Percentiles rank a stretch among this genome's conserved stretches.
phyloP scores from a whole-genome alignment of 352 stramenopile species.

The Plasmopara muralis region DNA sequence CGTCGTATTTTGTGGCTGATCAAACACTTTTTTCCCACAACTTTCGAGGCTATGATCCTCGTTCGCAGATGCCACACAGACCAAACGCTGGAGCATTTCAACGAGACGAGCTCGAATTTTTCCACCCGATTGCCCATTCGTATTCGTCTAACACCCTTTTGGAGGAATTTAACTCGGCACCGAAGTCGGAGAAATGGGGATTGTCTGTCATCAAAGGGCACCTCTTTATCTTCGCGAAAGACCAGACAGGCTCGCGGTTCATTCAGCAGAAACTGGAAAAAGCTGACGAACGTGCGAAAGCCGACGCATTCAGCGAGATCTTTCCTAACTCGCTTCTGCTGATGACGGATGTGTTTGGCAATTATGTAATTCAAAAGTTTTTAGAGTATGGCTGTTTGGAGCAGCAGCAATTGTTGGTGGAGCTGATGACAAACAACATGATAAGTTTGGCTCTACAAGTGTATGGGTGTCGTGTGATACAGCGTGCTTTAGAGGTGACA shows the following conservation, averaged over 20 bases:
- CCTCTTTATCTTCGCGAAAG: slow-evolving; percentile 79
- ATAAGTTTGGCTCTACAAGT: slow-evolving; percentile 93
- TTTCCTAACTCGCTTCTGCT: slow-evolving; percentile 67
- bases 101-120: slow-evolving; percentile 29
- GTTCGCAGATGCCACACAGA: slow-evolving; percentile 25
- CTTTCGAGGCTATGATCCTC: slow-evolving; percentile 21
- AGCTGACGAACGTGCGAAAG: slow-evolving; percentile 60
- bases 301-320: slow-evolving; percentile 80
- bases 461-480: slow-evolving; percentile 95
- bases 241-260: slow-evolving; percentile 80
- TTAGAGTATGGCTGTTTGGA: slow-evolving; percentile 90
- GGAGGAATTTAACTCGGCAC: slow-evolving; percentile 68
- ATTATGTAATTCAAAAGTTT: slow-evolving; percentile 99
- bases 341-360: slow-evolving; percentile 96
- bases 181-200: slow-evolving; percentile 79
- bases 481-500: slow-evolving; percentile 87
- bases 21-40: slow-evolving; percentile 19
- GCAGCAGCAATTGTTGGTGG: slow-evolving; percentile 82
- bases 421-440: slow-evolving; percentile 91
- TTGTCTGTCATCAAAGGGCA: slow-evolving; percentile 76
- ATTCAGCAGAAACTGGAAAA: slow-evolving; percentile 88
- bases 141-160: slow-evolving; percentile 69
- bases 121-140: slow-evolving; percentile 54
- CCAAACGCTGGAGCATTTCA: slow-evolving; percentile 23
- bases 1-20: slow-evolving; percentile 21